Conservation (phyloP, 371 early-diverging fungal genomes). For the Lichtheimia hyalospora region DNA sequence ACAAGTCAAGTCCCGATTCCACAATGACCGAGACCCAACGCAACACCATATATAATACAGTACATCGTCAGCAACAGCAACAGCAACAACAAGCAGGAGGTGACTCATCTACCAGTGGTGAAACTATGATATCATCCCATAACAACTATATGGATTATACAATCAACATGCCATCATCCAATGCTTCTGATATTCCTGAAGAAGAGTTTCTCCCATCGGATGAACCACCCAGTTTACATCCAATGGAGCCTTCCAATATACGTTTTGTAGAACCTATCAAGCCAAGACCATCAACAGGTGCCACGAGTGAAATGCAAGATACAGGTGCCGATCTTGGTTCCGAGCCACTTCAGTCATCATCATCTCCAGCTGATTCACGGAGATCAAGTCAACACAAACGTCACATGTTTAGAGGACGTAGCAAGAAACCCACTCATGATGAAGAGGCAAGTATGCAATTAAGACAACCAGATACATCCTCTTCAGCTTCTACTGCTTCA, state of each 20-base stretch:
- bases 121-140: constrained; percentile 1
- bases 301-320: no score
- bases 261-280: constrained; percentile 45
- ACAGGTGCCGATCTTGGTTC: no score
- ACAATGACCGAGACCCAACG: constrained; percentile 30
- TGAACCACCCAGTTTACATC: not conserved
- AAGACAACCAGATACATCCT: not conserved
- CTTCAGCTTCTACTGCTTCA: constrained; percentile 1
- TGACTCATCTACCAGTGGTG: constrained; percentile 1
- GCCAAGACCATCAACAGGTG: not conserved
- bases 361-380: no score
- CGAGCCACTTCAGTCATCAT: no score
- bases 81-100: not conserved
- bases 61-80: constrained; percentile 12
- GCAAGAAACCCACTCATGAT: not conserved
- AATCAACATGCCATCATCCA: constrained; percentile 5
- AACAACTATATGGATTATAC: constrained; percentile 3
- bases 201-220: constrained; percentile 29
- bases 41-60: constrained; percentile 32
- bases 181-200: constrained; percentile 21
- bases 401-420: not conserved
- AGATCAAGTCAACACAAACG: no score
- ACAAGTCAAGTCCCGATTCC: constrained; percentile 9
- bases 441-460: no score
- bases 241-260: constrained; percentile 20